Base-by-base conservation (phyloP, 257 asterid genomes). In the Perilla frutescens region DNA sequence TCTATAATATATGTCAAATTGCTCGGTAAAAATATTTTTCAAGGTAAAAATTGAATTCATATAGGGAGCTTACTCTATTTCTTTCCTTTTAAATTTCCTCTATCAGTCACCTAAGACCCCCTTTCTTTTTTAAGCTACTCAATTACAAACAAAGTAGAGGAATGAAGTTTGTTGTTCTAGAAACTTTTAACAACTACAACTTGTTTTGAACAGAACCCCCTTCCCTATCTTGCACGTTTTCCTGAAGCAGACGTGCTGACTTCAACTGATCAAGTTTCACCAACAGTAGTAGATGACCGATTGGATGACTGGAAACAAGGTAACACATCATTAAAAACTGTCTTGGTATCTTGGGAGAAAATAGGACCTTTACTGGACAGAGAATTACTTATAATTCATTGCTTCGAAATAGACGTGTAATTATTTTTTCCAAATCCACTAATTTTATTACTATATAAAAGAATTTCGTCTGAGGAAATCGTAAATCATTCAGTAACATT, bases 231-330 rank as follows among this genome's bases (percentile, higher is more conserved):
- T 59, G 96, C 96, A 66, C 97, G 95, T 73, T 92, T 81, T 85
- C 97, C 98, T 64, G 97, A 92, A 89, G 99, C 99, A 61, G 99
- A 95, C 74, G 83, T 95, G 81, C 84, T 95, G 81, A 90, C 98
- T 68, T 95, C 99, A 60, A 92, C 98, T 47, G 99, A 95, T 88
- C 92, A 83, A 83, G 88, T 87, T 84, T 82, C 84, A 70, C 98
- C 98, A 62, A 89, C 99, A 41, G 96, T 90, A 75, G 86, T 87
- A 58, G 99, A 90, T 79, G 99, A 95, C 85, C 87, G 83, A 32
- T 82, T 95, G 96, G 99, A 95, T 63, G 84, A 81, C 79, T 95
- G 99, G 99, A 78, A 75, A 77, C 88, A 72, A 90, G 97, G 99
- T 95, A 87, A 53, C 56, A 45, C 66, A 12, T 58, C 61, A 47